Evolutionary conservation across 1,284 basidiomycete species (phyloP).

Genomic region (Irpex rosettiformis): DNA sequence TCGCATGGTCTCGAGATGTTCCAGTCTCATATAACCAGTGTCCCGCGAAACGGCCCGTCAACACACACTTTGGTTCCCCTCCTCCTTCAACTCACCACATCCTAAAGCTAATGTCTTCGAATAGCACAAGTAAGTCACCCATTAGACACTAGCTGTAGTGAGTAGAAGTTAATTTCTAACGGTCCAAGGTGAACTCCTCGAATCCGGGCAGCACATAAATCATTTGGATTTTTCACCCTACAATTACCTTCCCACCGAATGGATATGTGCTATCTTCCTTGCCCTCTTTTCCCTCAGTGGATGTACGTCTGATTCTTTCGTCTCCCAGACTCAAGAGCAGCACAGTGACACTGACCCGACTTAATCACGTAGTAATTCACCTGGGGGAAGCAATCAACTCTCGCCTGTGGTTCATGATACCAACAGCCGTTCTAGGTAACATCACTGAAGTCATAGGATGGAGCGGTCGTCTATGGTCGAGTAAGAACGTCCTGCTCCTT

Average conservation of each 20-base stretch:
- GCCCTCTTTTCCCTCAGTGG: constrained; percentile 13
- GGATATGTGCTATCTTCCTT: constrained; percentile 27
- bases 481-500: constrained; percentile 22
- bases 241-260: constrained; percentile 29
- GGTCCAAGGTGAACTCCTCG: no score
- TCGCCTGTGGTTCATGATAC: constrained; percentile 38
- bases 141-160: no score
- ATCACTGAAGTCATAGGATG: constrained; percentile 38
- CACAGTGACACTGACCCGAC: background rate
- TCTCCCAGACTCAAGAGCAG: background rate
- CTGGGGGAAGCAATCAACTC: constrained; percentile 29
- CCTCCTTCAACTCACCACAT: no score
- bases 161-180: no score
- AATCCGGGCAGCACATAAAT: background rate
- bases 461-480: constrained; percentile 35
- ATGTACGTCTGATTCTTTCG: constrained; percentile 1
- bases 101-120: background rate
- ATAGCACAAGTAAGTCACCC: background rate
- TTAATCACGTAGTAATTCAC: constrained; percentile 28
- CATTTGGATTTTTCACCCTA: constrained; percentile 17
- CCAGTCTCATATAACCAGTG: background rate
- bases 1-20: background rate
- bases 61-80: background rate
- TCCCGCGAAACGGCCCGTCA: background rate
- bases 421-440: constrained; percentile 33